Evolutionary conservation across 805 yeast species (phyloP), one percentile per base, ranked within the genome.

Genomic region (Suhomyces vadensis): DNA sequence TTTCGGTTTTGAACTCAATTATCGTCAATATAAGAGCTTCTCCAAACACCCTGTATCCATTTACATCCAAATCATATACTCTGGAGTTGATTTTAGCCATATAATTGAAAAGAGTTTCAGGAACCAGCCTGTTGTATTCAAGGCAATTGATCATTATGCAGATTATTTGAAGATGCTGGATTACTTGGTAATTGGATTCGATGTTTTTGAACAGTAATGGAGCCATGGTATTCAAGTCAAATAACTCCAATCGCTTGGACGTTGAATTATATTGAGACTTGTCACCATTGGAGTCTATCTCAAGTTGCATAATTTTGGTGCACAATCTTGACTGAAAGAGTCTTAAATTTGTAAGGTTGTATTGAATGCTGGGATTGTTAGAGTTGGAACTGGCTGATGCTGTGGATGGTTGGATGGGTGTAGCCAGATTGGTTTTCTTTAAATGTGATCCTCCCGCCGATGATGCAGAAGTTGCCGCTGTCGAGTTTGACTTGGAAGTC

Each of bases 41-140:
- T 2, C 64, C 63, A 17, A 62, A 39, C 2, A 48, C 36, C 11
- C 29, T 26, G 40, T 60, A 62, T 17, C 48, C 21, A 1, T 31
- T 9, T 2, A 31, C 27, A 3, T 39, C 49, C 23, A 58, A 35
- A 23, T 52, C 40, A 44, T 52, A 55, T n/a, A 61, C 42, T 31
- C 64, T 35, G 2, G 48, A 26, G 39, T 55, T 53, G 35, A 49
- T 44, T 27, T 55, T 54, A 10, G 55, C 31, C 20, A 49, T 17
- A 10, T 45, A 47, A 25, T 39, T 37, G 29, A 53, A 9, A 23
- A 44, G 40, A 9, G 21, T 27, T 2, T 33, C 20, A n/a, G 58
- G 56, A 16, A 55, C 26, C 13, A 39, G 43, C 21, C 47, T 46
- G 37, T 50, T 51, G 25, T 33, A 35, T 13, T 55, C 51, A n/a